Conservation (phyloP, 23 red algal genomes). For the Gracilariopsis chorda region DNA sequence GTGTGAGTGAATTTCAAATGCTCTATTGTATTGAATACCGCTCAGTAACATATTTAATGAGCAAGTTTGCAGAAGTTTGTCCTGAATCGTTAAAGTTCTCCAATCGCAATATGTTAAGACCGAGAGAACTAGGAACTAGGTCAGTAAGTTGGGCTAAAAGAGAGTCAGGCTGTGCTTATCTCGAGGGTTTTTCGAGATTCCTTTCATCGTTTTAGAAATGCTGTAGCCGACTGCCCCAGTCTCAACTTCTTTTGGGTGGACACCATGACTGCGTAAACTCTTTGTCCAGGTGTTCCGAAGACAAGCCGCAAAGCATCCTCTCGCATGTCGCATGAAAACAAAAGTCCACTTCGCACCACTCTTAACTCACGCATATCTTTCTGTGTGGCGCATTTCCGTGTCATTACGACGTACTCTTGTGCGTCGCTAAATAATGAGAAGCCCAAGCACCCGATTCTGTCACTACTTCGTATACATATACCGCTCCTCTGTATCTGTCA, state of each 20-base stretch:
- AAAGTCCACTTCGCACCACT: conserved; percentile 3
- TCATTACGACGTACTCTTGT: background rate
- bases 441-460: background rate
- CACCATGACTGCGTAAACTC: too few species aligned
- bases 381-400: background rate
- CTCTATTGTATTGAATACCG: background rate
- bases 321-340: conserved; percentile 33
- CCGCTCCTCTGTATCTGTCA: conserved; percentile 18
- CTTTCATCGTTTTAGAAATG: too few species aligned
- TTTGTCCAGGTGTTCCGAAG: conserved; percentile 42
- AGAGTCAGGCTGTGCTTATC: too few species aligned
- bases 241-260: too few species aligned
- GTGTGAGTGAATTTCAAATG: background rate
- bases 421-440: conserved; percentile 19
- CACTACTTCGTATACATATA: conserved; percentile 41
- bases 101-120: too few species aligned
- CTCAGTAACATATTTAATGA: background rate
- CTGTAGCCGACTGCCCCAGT: too few species aligned
- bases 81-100: too few species aligned
- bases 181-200: too few species aligned
- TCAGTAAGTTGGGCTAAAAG: too few species aligned
- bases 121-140: too few species aligned
- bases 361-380: background rate
- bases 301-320: background rate
- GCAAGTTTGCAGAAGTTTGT: background rate